These are phyloP conservation scores for Dendrocalamus latiflorus DNA, from an alignment of 202 grass and related monocot genomes.

Conservation along the genomic window DNA sequence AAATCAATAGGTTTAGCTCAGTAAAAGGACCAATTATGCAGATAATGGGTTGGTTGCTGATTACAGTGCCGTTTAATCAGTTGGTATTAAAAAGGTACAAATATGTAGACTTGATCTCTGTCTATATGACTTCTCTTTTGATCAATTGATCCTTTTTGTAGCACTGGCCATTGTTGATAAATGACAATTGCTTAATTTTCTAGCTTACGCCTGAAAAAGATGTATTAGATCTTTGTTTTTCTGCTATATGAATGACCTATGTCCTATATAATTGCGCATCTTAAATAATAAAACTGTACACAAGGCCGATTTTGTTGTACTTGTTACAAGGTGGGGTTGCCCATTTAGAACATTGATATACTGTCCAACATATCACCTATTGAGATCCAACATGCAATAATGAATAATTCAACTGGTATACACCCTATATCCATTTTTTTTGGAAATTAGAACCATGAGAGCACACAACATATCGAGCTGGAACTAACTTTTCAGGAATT, in stretches of 20 bases:
- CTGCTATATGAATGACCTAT: not conserved
- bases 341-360: not conserved
- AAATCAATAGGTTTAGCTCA: not conserved
- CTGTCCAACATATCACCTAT: not conserved
- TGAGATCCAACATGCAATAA: not conserved
- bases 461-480: not conserved
- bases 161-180: not conserved
- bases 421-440: not conserved
- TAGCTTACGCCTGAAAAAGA: not conserved
- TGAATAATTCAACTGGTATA: not conserved
- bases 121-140: not conserved
- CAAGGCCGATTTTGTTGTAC: not conserved
- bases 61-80: not conserved
- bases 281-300: not conserved
- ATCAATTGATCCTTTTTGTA: not conserved
- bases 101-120: conserved; percentile 10
- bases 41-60: not conserved
- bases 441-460: not conserved
- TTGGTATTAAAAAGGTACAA: not conserved
- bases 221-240: not conserved
- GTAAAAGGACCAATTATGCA: not conserved
- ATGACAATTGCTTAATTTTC: conserved; percentile 4
- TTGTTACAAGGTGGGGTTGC: not conserved
- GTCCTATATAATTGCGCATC: not conserved
- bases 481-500: not conserved